Conservation (phyloP, 139 green algal species). For the Chlamydomonas sphaeroides region DNA sequence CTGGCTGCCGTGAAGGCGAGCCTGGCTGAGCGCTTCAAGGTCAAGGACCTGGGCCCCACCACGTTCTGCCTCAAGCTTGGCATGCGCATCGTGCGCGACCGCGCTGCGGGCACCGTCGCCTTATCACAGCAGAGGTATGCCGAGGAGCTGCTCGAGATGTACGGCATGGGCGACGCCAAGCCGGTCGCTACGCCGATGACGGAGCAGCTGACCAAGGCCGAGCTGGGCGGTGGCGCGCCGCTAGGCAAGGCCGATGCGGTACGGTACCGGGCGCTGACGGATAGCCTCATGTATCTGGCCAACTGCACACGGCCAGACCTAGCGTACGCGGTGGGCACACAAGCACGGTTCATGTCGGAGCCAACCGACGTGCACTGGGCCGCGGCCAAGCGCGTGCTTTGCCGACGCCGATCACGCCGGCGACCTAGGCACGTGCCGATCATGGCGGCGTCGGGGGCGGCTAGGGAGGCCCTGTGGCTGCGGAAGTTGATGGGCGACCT, state of each 20-base stretch:
- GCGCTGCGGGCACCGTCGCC: neutral
- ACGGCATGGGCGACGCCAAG: neutral
- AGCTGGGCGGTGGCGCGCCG: neutral
- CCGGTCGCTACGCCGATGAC: too few relatives aligned
- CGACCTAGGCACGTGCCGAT: neutral
- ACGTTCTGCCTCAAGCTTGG: slow-evolving; percentile 44
- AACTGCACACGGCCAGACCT: slow-evolving; percentile 55
- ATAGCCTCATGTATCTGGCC: slow-evolving; percentile 46
- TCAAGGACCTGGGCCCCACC: neutral
- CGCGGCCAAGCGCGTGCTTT: slow-evolving; percentile 35
- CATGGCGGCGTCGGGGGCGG: neutral
- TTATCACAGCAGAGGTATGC: slow-evolving; percentile 3
- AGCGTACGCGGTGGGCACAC: slow-evolving; percentile 45
- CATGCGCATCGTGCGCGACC: slow-evolving; percentile 28
- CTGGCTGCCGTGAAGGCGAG: neutral
- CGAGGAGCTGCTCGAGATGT: neutral
- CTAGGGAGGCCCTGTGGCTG: neutral
- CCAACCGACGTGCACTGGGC: slow-evolving; percentile 43
- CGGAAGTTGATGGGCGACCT: neutral
- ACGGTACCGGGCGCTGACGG: slow-evolving; percentile 34
- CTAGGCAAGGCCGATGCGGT: neutral
- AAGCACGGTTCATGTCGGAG: neutral
- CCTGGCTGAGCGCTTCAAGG: neutral
- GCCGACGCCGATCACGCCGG: neutral
- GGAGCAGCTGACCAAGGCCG: too few relatives aligned